A percentile compares a stretch with the other conserved stretches of the same genome.
These are phyloP conservation scores for Coemansia erecta DNA, from an alignment of 192 early-diverging fungal species.

Conservation along the genomic window DNA sequence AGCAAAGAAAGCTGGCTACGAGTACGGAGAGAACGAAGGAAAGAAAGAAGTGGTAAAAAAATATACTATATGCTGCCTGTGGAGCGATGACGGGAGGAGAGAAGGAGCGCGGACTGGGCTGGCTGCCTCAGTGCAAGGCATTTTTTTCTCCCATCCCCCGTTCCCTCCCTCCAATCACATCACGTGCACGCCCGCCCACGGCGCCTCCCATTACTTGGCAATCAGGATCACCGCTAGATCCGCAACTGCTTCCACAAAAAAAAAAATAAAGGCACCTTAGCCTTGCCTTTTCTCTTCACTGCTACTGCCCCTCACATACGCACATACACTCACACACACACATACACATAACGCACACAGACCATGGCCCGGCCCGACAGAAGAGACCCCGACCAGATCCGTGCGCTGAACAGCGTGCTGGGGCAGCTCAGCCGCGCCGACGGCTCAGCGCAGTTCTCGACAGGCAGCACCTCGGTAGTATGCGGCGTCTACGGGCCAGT, in stretches of 20 bases:
- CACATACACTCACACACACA: background rate
- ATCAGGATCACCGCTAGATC: no score
- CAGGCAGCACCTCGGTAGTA: conserved; percentile 73
- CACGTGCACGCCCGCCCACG: no score
- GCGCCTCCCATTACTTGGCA: no score
- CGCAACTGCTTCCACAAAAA: no score
- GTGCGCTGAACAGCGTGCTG: conserved; percentile 68
- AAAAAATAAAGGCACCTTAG: no score
- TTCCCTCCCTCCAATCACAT: background rate
- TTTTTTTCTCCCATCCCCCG: background rate
- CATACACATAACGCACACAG: conserved; percentile 2
- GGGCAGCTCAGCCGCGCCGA: conserved; percentile 74
- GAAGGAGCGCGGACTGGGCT: no score
- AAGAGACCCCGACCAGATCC: conserved; percentile 59
- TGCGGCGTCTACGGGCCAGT: conserved; percentile 84
- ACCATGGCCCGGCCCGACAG: conserved; percentile 53
- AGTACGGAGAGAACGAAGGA: background rate
- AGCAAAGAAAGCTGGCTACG: background rate
- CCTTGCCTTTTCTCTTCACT: no score
- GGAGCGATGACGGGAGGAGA: background rate
- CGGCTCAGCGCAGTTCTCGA: conserved; percentile 81
- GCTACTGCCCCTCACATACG: no score
- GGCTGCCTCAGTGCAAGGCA: no score
- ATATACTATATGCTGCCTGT: background rate
- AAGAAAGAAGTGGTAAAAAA: background rate